Evolutionary conservation across 2,329 filamentous ascomycete genomes (phyloP).

Genomic region (Fusarium compactum): DNA sequence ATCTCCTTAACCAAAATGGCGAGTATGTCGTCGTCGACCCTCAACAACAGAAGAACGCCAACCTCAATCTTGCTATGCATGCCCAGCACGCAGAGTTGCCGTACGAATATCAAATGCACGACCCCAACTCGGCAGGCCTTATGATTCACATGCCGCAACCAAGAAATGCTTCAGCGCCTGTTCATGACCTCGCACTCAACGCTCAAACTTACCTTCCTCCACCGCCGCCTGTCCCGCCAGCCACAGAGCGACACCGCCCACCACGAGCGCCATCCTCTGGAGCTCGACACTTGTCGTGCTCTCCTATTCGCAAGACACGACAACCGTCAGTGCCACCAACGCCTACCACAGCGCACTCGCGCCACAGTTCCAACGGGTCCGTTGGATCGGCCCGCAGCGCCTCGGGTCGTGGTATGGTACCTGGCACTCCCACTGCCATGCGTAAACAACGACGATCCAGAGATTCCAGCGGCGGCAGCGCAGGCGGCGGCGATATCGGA

Average conservation of each 20-base stretch:
- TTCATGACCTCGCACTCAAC: conserved; percentile 52
- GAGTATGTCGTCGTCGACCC: conserved; percentile 43
- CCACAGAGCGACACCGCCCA: conserved; percentile 57
- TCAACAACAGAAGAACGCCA: conserved; percentile 53
- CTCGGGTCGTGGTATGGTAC: conserved; percentile 53
- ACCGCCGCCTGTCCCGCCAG: conserved; percentile 48
- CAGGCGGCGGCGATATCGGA: conserved; percentile 55
- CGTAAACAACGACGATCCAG: conserved; percentile 56
- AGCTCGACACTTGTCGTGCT: conserved; percentile 60
- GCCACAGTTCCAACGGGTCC: conserved; percentile 57
- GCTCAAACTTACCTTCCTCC: conserved; percentile 54
- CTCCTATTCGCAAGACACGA: conserved; percentile 58
- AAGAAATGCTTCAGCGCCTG: conserved; percentile 52
- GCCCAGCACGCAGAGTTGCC: conserved; percentile 56
- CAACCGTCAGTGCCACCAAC: conserved; percentile 57
- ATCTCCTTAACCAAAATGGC: conserved; percentile 48
- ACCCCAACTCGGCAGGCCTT: conserved; percentile 55
- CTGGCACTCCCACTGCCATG: conserved; percentile 56
- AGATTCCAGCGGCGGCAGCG: conserved; percentile 50
- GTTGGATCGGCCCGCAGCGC: conserved; percentile 52
- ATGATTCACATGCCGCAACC: conserved; percentile 68
- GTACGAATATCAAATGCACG: conserved; percentile 55
- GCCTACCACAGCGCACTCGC: conserved; percentile 52
- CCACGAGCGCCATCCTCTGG: conserved; percentile 67
- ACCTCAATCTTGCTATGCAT: conserved; percentile 57